Conservation (phyloP, 2,329 filamentous ascomycete genomes). For the Fusarium zealandicum region DNA sequence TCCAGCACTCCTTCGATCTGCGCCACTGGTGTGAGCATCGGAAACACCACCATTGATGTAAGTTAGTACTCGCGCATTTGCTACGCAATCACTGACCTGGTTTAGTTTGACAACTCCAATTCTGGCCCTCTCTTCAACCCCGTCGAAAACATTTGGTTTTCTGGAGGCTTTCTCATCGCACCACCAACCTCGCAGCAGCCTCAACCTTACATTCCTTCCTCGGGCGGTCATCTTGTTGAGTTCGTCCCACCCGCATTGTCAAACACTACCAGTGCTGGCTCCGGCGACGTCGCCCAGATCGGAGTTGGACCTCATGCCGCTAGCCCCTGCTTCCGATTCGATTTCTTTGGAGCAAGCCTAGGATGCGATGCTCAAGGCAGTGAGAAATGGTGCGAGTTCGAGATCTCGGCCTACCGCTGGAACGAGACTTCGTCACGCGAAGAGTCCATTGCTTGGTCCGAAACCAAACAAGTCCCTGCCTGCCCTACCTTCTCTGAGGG, state of each 20-base stretch:
- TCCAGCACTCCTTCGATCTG: slow-evolving; percentile 38
- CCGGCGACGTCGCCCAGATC: slow-evolving; percentile 50
- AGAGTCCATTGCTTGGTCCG: slow-evolving; percentile 50
- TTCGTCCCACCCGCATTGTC: slow-evolving; percentile 50
- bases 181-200: slow-evolving; percentile 45
- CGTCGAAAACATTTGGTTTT: slow-evolving; percentile 51
- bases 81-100: slow-evolving; percentile 19
- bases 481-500: slow-evolving; percentile 46
- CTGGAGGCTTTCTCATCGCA: slow-evolving; percentile 50
- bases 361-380: slow-evolving; percentile 48
- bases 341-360: slow-evolving; percentile 50
- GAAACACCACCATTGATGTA: slow-evolving; percentile 50
- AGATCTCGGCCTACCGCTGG: slow-evolving; percentile 52
- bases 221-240: slow-evolving; percentile 50
- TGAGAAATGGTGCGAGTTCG: slow-evolving; percentile 52
- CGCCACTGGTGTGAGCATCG: slow-evolving; percentile 44
- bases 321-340: slow-evolving; percentile 50
- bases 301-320: slow-evolving; percentile 49
- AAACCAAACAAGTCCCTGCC: slow-evolving; percentile 49
- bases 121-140: slow-evolving; percentile 51
- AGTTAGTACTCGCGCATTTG: slow-evolving; percentile 22
- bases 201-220: slow-evolving; percentile 48
- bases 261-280: slow-evolving; percentile 33
- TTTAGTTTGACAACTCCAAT: slow-evolving; percentile 49
- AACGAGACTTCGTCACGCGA: slow-evolving; percentile 44